Evolutionary conservation across 169 alveolate genomes (phyloP).

Genomic region (Plasmodium sp.): DNA sequence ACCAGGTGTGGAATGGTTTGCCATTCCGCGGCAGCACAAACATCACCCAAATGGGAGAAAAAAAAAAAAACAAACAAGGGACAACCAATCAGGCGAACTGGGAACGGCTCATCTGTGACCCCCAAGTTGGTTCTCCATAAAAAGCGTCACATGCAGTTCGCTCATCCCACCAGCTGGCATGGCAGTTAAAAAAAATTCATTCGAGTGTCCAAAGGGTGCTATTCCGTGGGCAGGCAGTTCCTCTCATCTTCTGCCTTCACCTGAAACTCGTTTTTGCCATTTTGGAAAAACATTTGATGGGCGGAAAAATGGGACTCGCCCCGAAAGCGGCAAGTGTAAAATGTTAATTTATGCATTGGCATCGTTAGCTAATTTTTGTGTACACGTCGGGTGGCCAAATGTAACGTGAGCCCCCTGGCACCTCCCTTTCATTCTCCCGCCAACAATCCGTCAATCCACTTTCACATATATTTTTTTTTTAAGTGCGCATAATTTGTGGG

Average conservation of each 20-base stretch:
- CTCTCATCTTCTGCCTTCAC: background rate
- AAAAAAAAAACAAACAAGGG: background rate
- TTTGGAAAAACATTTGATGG: background rate
- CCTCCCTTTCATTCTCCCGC: background rate
- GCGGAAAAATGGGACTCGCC: background rate
- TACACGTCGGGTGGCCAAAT: background rate
- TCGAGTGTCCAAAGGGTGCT: background rate
- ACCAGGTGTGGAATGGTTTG: background rate
- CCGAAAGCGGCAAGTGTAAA: background rate
- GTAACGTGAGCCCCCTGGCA: background rate
- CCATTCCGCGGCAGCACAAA: background rate
- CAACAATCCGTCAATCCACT: background rate
- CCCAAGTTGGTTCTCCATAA: too few relatives aligned
- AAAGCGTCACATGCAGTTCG: too few relatives aligned
- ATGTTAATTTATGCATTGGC: background rate
- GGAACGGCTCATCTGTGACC: too few relatives aligned
- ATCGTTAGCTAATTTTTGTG: background rate
- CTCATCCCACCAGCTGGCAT: too few relatives aligned
- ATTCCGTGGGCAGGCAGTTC: background rate
- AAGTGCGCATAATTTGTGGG: background rate
- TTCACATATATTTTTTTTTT: background rate
- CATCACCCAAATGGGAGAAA: too few relatives aligned
- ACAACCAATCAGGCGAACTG: too few relatives aligned
- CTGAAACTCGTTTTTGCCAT: background rate
- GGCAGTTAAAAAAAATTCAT: background rate